These are phyloP conservation scores for Chrysoporthe austroafricana DNA, from an alignment of 2,329 filamentous ascomycete species.

Conservation along the genomic window DNA sequence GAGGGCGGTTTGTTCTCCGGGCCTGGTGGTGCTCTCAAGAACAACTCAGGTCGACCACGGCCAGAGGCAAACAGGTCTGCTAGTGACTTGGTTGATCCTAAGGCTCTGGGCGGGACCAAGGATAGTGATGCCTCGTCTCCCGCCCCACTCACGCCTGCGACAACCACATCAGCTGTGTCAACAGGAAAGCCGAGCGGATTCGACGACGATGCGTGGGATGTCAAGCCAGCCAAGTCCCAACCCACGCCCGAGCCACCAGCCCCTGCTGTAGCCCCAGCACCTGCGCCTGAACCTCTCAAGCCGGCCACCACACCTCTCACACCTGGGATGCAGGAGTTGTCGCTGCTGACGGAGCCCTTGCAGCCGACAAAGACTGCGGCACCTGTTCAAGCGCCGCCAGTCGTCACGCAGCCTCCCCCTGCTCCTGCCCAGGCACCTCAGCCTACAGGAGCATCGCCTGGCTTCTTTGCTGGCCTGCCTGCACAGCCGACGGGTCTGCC, in stretches of 20 bases:
- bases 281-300: constrained; percentile 43
- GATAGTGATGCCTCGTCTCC: constrained; percentile 46
- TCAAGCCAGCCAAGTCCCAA: constrained; percentile 75
- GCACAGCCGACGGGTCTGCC: constrained; percentile 53
- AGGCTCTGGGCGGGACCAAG: constrained; percentile 74
- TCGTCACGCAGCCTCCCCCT: constrained; percentile 38
- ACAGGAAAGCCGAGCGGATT: constrained; percentile 61
- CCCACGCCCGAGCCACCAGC: constrained; percentile 37
- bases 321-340: constrained; percentile 67
- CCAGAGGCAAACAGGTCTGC: constrained; percentile 86
- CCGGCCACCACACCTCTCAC: constrained; percentile 54
- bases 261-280: constrained; percentile 44
- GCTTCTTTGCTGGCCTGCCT: constrained; percentile 57
- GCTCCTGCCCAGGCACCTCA: constrained; percentile 46
- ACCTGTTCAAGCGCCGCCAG: constrained; percentile 37
- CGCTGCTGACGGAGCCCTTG: constrained; percentile 56
- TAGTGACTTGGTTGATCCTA: constrained; percentile 84
- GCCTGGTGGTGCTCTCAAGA: constrained; percentile 85
- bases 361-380: constrained; percentile 52
- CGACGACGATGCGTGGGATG: constrained; percentile 96
- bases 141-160: constrained; percentile 29
- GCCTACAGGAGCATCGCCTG: constrained; percentile 59
- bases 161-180: constrained; percentile 30
- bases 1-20: constrained; percentile 81
- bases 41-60: constrained; percentile 92